Evolutionary conservation across 2,329 filamentous ascomycete genomes (phyloP).

Genomic region (Fusarium devonianum): DNA sequence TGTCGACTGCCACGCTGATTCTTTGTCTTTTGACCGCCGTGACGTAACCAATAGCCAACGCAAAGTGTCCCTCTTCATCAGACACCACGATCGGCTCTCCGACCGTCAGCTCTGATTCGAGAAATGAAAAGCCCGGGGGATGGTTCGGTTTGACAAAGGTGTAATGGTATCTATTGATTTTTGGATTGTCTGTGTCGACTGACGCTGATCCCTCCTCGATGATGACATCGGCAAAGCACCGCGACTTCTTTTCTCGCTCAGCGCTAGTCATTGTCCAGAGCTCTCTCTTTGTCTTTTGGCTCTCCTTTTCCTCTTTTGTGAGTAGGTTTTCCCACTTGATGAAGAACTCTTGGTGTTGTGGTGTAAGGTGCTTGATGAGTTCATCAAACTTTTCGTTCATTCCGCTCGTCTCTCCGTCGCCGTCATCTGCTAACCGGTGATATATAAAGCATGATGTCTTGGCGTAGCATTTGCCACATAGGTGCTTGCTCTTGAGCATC

Average conservation of each 20-base stretch:
- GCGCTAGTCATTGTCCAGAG: constrained; percentile 94
- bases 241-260: constrained; percentile 85
- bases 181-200: constrained; percentile 73
- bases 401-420: constrained; percentile 80
- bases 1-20: constrained; percentile 89
- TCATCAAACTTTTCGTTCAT: constrained; percentile 84
- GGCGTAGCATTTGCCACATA: constrained; percentile 88
- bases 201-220: constrained; percentile 79
- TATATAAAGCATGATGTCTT: constrained; percentile 92
- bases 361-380: constrained; percentile 77
- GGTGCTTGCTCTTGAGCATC: constrained; percentile 82
- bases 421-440: constrained; percentile 87
- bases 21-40: constrained; percentile 75
- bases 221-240: constrained; percentile 88
- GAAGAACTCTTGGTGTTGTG: constrained; percentile 82
- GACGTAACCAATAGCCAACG: constrained; percentile 90
- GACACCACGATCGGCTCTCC: constrained; percentile 97
- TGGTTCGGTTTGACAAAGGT: constrained; percentile 77
- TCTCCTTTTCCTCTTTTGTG: constrained; percentile 92
- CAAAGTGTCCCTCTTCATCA: constrained; percentile 94
- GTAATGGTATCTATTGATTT: constrained; percentile 92
- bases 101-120: constrained; percentile 85
- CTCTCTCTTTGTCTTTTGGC: constrained; percentile 85
- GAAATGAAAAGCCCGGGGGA: constrained; percentile 75
- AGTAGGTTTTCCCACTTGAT: constrained; percentile 92